These are phyloP conservation scores for Candida ovalis DNA, from an alignment of 805 yeast genomes.

Conservation along the genomic window DNA sequence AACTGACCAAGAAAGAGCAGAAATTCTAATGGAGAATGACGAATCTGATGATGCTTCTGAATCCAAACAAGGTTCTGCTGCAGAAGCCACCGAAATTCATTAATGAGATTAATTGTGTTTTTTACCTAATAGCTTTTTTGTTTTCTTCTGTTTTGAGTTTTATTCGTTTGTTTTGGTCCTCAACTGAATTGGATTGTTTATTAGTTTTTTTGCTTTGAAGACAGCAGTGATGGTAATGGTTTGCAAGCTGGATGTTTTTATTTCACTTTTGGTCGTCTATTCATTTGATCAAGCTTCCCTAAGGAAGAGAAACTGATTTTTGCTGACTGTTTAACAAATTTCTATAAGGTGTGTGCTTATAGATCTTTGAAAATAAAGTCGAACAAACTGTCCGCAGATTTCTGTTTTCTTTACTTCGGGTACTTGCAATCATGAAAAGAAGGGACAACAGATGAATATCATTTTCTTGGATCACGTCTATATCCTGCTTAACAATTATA, in stretches of 20 bases:
- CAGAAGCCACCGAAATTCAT: conserved; percentile 7
- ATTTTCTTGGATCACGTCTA: no score
- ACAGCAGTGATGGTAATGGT: no score
- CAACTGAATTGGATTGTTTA: no score
- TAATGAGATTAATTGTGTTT: neutral
- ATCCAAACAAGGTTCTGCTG: conserved; percentile 11
- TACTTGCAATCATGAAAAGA: no score
- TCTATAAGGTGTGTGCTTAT: neutral
- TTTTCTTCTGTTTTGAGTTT: neutral
- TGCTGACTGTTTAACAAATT: neutral
- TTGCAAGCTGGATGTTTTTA: no score
- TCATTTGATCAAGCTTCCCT: neutral
- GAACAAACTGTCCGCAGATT: neutral
- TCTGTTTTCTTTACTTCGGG: neutral
- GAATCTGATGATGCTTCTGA: conserved; percentile 10
- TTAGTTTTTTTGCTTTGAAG: no score
- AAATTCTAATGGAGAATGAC: conserved; percentile 30
- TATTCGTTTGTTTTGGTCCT: no score
- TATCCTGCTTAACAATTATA: no score
- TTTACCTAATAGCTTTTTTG: neutral
- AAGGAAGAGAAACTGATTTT: neutral
- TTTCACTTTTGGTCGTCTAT: neutral
- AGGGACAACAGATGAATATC: no score
- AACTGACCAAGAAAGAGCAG: conserved; percentile 41
- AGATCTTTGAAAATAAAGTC: neutral